Evolutionary conservation across 345 rosid species (phyloP).

Genomic region (Psidium guajava): DNA sequence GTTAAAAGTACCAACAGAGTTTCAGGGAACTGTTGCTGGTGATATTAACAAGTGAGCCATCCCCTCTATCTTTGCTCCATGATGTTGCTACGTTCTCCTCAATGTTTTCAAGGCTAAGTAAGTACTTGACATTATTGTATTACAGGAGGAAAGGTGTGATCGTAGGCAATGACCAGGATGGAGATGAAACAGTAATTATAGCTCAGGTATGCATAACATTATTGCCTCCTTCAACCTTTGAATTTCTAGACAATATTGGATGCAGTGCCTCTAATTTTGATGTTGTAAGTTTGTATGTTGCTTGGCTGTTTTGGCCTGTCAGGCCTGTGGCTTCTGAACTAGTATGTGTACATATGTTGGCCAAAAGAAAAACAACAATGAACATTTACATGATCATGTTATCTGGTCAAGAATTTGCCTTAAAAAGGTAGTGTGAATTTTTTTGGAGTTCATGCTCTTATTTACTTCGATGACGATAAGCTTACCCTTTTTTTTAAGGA

Average conservation of each 20-base stretch:
- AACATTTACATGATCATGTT: background rate
- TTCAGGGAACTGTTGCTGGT: slow-evolving; percentile 96
- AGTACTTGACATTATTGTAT: background rate
- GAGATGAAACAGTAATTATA: slow-evolving; percentile 76
- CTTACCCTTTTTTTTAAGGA: background rate
- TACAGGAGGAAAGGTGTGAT: slow-evolving; percentile 95
- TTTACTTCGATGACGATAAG: background rate
- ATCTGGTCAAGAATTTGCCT: background rate
- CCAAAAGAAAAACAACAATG: background rate
- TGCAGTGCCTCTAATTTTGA: background rate
- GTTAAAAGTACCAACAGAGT: slow-evolving; percentile 89
- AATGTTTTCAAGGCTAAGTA: background rate
- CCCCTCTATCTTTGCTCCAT: background rate
- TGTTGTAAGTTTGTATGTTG: background rate
- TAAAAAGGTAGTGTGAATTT: background rate
- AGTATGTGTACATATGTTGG: background rate
- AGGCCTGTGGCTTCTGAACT: background rate
- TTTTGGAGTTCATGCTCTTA: background rate
- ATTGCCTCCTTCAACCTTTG: background rate
- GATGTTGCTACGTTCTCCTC: background rate
- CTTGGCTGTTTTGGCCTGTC: background rate
- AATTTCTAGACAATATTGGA: background rate
- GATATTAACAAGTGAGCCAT: slow-evolving; percentile 81
- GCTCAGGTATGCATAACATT: slow-evolving; percentile 46
- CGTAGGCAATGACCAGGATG: slow-evolving; percentile 95